Percentiles rank a stretch among this genome's conserved stretches.
phyloP scores from a whole-genome alignment of 2,329 filamentous ascomycete species.

The Neopestalotiopsis sp. region DNA sequence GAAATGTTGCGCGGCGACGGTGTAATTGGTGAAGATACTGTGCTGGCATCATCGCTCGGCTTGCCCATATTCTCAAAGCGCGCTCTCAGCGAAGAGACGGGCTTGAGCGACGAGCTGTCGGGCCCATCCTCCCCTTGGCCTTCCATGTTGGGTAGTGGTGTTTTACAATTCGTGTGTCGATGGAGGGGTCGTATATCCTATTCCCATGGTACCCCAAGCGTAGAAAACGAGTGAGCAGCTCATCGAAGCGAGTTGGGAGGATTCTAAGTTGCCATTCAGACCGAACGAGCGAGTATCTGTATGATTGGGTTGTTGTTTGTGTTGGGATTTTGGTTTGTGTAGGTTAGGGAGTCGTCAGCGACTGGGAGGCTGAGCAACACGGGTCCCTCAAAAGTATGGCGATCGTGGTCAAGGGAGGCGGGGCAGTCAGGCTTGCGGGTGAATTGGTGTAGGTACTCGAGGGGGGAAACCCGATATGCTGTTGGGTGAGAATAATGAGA shows the following conservation, averaged over 20 bases:
- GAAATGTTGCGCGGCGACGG: constrained; percentile 39
- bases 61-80: constrained; percentile 80
- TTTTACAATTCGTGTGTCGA: not conserved
- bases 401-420: constrained; percentile 13
- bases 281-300: not conserved
- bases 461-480: not conserved
- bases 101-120: constrained; percentile 80
- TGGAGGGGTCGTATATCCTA: constrained; percentile 10
- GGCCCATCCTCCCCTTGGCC: constrained; percentile 60
- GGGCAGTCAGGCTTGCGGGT: constrained; percentile 5
- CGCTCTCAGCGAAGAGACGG: constrained; percentile 80
- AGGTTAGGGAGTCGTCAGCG: constrained; percentile 15
- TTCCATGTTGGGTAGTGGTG: constrained; percentile 43
- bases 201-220: constrained; percentile 14
- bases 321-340: not conserved
- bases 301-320: not conserved
- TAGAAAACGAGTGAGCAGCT: constrained; percentile 5
- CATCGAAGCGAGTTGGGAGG: constrained; percentile 8
- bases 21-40: constrained; percentile 33
- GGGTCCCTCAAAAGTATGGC: constrained; percentile 14
- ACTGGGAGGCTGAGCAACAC: constrained; percentile 16
- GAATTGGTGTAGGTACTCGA: not conserved
- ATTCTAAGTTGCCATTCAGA: constrained; percentile 6
- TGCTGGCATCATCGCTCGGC: constrained; percentile 41
- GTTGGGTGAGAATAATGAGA: not conserved